Evolutionary conservation across 441 rosid species (phyloP).

Genomic region (Euphorbia corollata): DNA sequence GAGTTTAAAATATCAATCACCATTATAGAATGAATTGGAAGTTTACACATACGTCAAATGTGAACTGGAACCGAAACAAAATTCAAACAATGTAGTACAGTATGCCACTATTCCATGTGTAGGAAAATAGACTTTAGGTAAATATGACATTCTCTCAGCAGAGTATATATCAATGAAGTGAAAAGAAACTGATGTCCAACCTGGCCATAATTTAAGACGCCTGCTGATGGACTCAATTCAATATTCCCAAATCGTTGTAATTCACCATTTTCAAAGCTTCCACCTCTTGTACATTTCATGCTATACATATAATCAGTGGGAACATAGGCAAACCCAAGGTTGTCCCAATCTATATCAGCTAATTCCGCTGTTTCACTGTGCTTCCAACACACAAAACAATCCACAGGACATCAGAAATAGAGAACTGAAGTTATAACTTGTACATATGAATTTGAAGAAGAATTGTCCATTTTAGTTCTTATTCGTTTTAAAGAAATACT

Average conservation of each 20-base stretch:
- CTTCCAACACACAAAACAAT: conserved; percentile 8
- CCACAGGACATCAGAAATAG: neutral
- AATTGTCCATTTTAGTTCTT: neutral
- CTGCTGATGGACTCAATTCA: conserved; percentile 80
- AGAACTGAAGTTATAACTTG: neutral
- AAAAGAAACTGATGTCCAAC: conserved; percentile 25
- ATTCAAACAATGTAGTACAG: neutral
- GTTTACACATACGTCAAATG: neutral
- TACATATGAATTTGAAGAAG: neutral
- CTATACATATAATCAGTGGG: conserved; percentile 76
- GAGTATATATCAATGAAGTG: neutral
- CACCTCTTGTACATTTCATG: conserved; percentile 56
- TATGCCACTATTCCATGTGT: neutral
- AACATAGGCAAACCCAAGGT: conserved; percentile 60
- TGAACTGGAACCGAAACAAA: neutral
- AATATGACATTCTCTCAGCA: neutral
- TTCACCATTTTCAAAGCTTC: conserved; percentile 53
- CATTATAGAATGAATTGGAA: neutral
- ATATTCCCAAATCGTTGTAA: conserved; percentile 75
- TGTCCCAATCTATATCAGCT: conserved; percentile 77
- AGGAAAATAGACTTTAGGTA: neutral
- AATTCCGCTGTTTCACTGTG: conserved; percentile 35
- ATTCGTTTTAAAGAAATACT: neutral
- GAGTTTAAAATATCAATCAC: neutral
- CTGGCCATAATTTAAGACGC: conserved; percentile 92